Conservation (phyloP, 1,284 basidiomycete species). For the Tilletia indica region DNA sequence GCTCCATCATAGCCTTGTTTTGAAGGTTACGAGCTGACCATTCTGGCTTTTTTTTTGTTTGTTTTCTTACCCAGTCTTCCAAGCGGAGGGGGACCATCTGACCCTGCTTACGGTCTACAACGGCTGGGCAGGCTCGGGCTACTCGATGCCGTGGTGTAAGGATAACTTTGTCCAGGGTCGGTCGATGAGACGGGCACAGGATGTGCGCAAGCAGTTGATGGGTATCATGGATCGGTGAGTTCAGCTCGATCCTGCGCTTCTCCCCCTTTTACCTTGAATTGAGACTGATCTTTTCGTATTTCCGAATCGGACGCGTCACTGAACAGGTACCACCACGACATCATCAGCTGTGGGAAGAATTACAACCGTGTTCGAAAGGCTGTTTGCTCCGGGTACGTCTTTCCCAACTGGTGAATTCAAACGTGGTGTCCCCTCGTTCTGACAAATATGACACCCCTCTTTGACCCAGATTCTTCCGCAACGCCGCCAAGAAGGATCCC, state of each 20-base stretch:
- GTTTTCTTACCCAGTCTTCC: conserved; percentile 36
- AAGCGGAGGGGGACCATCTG: conserved; percentile 94
- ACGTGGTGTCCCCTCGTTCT: too few species aligned
- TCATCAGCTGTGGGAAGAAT: conserved; percentile 83
- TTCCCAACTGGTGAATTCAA: conserved; percentile 49
- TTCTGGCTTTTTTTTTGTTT: background rate
- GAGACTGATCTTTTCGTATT: too few species aligned
- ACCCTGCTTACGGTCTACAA: conserved; percentile 96
- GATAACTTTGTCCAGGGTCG: conserved; percentile 93
- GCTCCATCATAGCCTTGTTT: background rate
- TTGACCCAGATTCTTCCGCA: conserved; percentile 41
- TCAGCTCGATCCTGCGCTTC: background rate
- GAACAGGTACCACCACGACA: conserved; percentile 80
- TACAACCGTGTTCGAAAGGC: conserved; percentile 90
- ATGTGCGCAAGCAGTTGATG: conserved; percentile 91
- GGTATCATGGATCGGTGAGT: conserved; percentile 90
- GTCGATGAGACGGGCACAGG: conserved; percentile 94
- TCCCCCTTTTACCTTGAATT: too few species aligned
- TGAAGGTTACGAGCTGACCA: background rate
- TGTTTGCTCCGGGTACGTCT: conserved; percentile 75
- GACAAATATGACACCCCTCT: too few species aligned
- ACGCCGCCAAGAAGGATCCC: conserved; percentile 68
- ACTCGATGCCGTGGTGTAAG: conserved; percentile 74
- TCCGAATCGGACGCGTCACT: conserved; percentile 41
- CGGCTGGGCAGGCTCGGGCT: conserved; percentile 93